Conservation (phyloP, 1,284 basidiomycete genomes). For the Wallemia hederae region DNA sequence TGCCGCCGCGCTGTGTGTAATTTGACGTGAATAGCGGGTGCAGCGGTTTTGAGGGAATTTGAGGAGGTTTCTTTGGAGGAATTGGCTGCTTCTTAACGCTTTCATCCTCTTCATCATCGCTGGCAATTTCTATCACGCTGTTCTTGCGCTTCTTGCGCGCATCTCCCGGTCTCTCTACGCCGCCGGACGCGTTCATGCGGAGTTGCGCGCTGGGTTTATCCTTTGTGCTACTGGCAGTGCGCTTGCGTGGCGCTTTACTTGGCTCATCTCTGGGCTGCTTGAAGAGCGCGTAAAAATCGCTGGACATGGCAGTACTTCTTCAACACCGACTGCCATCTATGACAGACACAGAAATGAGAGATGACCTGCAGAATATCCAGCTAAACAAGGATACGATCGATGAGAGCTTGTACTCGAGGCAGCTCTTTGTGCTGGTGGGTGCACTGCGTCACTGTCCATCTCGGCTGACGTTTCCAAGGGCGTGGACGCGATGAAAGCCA, state of each 20-base stretch:
- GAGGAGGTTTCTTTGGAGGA: not conserved
- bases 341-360: not conserved
- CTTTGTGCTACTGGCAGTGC: not conserved
- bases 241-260: no score
- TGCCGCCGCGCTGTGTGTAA: not conserved
- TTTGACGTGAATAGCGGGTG: not conserved
- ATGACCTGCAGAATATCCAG: not conserved
- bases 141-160: not conserved
- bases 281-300: not conserved
- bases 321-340: not conserved
- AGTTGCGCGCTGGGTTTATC: not conserved
- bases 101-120: not conserved
- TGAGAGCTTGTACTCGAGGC: not conserved
- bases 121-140: not conserved
- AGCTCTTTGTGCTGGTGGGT: not conserved
- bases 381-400: not conserved
- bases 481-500: constrained; percentile 67
- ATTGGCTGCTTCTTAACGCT: not conserved
- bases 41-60: not conserved
- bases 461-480: not conserved
- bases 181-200: not conserved
- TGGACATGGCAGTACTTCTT: not conserved
- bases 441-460: not conserved
- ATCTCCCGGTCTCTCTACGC: not conserved
- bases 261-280: not conserved